Evolutionary conservation across 1,139 yeast species (phyloP).

Genomic region (Taiozyma sp.): DNA sequence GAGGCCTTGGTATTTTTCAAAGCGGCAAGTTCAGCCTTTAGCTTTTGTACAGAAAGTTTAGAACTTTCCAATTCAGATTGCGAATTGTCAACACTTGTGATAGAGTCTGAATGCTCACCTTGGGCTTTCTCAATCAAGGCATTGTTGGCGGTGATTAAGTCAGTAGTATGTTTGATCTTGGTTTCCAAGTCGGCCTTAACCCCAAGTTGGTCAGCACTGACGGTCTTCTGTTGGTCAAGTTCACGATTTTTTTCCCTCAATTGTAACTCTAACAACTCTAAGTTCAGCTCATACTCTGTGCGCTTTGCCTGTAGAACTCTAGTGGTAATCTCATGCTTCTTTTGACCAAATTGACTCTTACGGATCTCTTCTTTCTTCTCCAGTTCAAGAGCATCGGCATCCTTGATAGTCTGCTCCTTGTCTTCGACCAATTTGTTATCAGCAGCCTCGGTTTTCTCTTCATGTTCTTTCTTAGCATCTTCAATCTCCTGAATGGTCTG

Average conservation of each 20-base stretch:
- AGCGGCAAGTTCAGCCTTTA: conserved; percentile 42
- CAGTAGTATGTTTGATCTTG: conserved; percentile 14
- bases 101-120: conserved; percentile 32
- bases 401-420: conserved; percentile 13
- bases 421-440: conserved; percentile 20
- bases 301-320: conserved; percentile 23
- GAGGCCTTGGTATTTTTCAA: conserved; percentile 39
- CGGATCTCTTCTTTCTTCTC: conserved; percentile 14
- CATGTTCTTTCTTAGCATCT: conserved; percentile 17
- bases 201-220: conserved; percentile 12
- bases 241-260: conserved; percentile 22
- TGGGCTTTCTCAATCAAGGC: conserved; percentile 36
- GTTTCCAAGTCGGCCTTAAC: conserved; percentile 17
- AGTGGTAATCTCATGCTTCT: conserved; percentile 19
- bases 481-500: conserved; percentile 25
- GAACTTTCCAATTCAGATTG: conserved; percentile 25
- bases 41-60: conserved; percentile 34
- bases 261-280: conserved; percentile 20
- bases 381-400: conserved; percentile 15
- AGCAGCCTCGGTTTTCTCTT: conserved; percentile 14
- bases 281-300: conserved; percentile 20
- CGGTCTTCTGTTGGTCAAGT: conserved; percentile 16
- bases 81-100: conserved; percentile 27
- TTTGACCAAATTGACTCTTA: conserved; percentile 18
- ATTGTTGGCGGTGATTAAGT: conserved; percentile 17